Evolutionary conservation across 78 protist species (phyloP).

Genomic region (Dictyostelium brefeldianum): DNA sequence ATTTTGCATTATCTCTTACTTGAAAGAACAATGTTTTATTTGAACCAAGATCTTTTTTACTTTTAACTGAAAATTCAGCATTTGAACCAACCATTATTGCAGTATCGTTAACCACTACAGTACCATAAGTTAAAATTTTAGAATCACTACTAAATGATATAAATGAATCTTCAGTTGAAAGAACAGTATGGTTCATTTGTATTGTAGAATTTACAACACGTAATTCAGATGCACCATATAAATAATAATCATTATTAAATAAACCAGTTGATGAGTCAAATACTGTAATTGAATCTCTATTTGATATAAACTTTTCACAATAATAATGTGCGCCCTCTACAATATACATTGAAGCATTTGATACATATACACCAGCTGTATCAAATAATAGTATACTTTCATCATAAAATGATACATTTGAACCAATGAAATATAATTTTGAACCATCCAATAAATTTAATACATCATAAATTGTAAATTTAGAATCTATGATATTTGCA

Average conservation of each 20-base stretch:
- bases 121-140: background rate
- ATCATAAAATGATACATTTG: constrained; percentile 9
- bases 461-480: background rate
- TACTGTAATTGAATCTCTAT: background rate
- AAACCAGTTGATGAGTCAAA: background rate
- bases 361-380: background rate
- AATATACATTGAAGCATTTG: background rate
- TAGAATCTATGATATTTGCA: background rate
- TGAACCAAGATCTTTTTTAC: background rate
- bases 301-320: background rate
- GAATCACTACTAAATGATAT: constrained; percentile 4
- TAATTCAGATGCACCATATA: background rate
- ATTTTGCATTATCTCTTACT: background rate
- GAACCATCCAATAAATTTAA: background rate
- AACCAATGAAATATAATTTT: background rate
- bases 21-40: background rate
- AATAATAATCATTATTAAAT: background rate
- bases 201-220: background rate
- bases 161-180: background rate
- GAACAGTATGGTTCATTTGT: background rate
- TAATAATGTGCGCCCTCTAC: background rate
- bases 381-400: background rate
- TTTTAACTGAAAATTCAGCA: background rate
- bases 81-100: background rate
- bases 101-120: background rate